These are phyloP conservation scores for Termitomyces sp. DNA, from an alignment of 768 basidiomycete species.

Conservation along the genomic window DNA sequence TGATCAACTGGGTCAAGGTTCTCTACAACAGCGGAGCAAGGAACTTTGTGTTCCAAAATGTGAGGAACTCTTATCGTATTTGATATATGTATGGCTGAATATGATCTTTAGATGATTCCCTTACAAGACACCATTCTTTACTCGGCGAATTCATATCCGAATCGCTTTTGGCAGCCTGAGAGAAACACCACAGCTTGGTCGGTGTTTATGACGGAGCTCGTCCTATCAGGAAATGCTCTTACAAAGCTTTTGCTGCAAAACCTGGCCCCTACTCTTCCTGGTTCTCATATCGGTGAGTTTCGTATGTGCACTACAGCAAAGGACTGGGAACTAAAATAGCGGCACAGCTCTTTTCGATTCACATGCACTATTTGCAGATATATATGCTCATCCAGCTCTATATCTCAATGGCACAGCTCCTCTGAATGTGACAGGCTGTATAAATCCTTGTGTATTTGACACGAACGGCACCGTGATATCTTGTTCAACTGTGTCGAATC, in stretches of 20 bases:
- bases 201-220: slow-evolving; percentile 51
- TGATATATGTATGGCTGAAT: background rate
- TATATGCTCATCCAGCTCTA: slow-evolving; percentile 42
- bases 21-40: slow-evolving; percentile 58
- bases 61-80: slow-evolving; percentile 25
- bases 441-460: slow-evolving; percentile 44
- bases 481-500: slow-evolving; percentile 24
- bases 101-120: slow-evolving; percentile 47
- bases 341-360: slow-evolving; percentile 58
- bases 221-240: slow-evolving; percentile 47
- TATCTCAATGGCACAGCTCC: slow-evolving; percentile 67
- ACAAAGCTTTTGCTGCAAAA: slow-evolving; percentile 48
- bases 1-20: slow-evolving; percentile 55
- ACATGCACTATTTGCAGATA: slow-evolving; percentile 56
- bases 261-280: slow-evolving; percentile 42
- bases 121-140: slow-evolving; percentile 50
- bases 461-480: slow-evolving; percentile 13
- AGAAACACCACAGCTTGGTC: slow-evolving; percentile 59
- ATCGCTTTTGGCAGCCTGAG: slow-evolving; percentile 44
- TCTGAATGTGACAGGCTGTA: slow-evolving; percentile 52
- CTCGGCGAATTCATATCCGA: slow-evolving; percentile 43
- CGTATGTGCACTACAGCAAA: background rate
- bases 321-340: background rate
- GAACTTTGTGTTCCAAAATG: slow-evolving; percentile 70
- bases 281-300: slow-evolving; percentile 52